A percentile compares a stretch with the other conserved stretches of the same genome.
These are phyloP conservation scores for Cudoniella acicularis DNA, from an alignment of 495 filamentous ascomycete genomes.

Conservation along the genomic window DNA sequence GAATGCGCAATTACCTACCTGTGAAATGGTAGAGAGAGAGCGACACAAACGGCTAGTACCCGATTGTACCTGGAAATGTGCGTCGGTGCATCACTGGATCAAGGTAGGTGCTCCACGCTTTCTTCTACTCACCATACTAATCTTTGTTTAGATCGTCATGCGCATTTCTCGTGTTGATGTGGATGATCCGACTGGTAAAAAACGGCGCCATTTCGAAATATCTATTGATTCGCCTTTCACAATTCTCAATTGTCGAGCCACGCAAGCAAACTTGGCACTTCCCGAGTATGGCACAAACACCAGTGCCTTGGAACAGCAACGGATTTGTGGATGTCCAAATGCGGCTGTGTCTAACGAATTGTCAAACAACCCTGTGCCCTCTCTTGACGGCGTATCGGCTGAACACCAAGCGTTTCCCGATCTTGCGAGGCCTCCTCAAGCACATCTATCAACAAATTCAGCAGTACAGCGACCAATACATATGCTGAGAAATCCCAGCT, in stretches of 20 bases:
- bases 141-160: conserved; percentile 82
- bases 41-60: conserved; percentile 74
- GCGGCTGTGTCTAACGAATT: conserved; percentile 33
- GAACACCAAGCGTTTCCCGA: conserved; percentile 2
- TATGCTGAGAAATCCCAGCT: conserved; percentile 80
- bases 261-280: conserved; percentile 83
- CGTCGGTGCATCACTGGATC: conserved; percentile 98
- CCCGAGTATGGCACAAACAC: conserved; percentile 65
- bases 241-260: conserved; percentile 89
- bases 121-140: conserved; percentile 11
- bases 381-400: conserved; percentile 12
- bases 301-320: conserved; percentile 27
- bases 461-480: conserved; percentile 70
- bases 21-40: conserved; percentile 81
- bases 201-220: conserved; percentile 94
- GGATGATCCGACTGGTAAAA: conserved; percentile 68
- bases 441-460: conserved; percentile 23
- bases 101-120: conserved; percentile 59
- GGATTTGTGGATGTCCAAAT: conserved; percentile 76
- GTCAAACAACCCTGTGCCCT: conserved; percentile 20
- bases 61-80: conserved; percentile 93
- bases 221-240: conserved; percentile 98
- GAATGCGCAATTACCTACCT: conserved; percentile 90
- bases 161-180: conserved; percentile 85
- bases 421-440: conserved; percentile 24